Evolutionary conservation across 495 filamentous ascomycete species (phyloP).

Genomic region (Thermothielavioides terrestris): DNA sequence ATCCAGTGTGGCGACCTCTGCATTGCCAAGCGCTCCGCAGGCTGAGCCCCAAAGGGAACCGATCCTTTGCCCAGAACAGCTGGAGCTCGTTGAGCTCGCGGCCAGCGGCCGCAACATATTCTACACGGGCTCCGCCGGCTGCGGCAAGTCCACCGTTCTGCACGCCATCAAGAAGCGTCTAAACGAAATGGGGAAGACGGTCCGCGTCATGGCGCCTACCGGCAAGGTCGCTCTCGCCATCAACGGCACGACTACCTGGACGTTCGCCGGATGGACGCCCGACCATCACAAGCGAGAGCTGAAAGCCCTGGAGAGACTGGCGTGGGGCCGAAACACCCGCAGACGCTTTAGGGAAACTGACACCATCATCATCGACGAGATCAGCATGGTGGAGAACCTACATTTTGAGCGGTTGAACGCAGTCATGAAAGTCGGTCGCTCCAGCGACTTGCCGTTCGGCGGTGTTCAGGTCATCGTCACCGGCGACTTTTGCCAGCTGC

Average conservation of each 20-base stretch:
- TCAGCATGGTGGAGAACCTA: slow-evolving; percentile 47
- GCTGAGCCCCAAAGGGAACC: slow-evolving; percentile 3
- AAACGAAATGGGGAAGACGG: slow-evolving; percentile 19
- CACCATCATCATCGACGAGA: slow-evolving; percentile 39
- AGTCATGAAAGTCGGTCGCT: slow-evolving; percentile 37
- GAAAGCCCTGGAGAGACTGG: neutral
- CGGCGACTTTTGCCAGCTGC: slow-evolving; percentile 93
- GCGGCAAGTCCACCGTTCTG: slow-evolving; percentile 51
- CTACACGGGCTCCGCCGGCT: slow-evolving; percentile 54
- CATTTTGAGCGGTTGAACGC: slow-evolving; percentile 47
- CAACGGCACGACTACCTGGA: slow-evolving; percentile 45
- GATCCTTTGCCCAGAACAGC: slow-evolving; percentile 39
- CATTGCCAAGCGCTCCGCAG: neutral
- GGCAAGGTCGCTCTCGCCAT: slow-evolving; percentile 47
- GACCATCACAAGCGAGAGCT: slow-evolving; percentile 20
- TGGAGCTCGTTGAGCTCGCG: slow-evolving; percentile 40
- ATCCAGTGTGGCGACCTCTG: neutral
- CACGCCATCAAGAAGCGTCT: slow-evolving; percentile 38
- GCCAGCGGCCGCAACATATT: slow-evolving; percentile 47
- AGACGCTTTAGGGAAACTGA: slow-evolving; percentile 32
- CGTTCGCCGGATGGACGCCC: slow-evolving; percentile 47
- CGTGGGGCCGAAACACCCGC: neutral
- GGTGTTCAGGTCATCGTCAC: slow-evolving; percentile 90
- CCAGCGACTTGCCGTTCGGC: slow-evolving; percentile 60
- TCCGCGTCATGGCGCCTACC: slow-evolving; percentile 50